Base-by-base conservation (phyloP, 2,329 filamentous ascomycete genomes). In the Colletotrichum siamense region DNA sequence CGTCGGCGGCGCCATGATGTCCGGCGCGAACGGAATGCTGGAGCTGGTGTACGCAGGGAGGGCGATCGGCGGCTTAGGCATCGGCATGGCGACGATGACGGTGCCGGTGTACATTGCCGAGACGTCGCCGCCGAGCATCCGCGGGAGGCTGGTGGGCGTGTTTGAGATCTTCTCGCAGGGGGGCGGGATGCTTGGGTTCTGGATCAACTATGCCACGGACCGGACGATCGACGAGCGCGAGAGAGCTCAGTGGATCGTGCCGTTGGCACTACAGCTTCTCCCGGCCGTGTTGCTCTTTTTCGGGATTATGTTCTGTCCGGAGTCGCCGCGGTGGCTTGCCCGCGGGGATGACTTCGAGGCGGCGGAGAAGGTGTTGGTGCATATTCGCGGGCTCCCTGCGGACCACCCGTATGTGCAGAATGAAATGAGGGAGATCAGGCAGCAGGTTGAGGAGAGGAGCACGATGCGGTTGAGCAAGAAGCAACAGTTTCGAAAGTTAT, bases 61-160 rank as follows among this genome's bases (percentile, higher is more conserved):
- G 6, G 89, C 89, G 77, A 81, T 90, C 55, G 87, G 86, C 18
- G 89, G 89, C 2, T 87, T 88, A 80, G 89, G 88, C 9, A 85
- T 91, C 52, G 89, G 89, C 8, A 79, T 88, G 10, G 83, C 89
- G 59, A 87, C 86, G 10, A 89, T 90, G 82, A 86, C 88, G 30
- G 88, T 92, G 4, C 91, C 90, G 3, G 87, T 92, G 49, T 92
- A 92, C 80, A 89, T 91, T 61, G 88, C 90, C 1, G 91, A 92
- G 80, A 89, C 88, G 79, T 88, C 90, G 0, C 88, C 90, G 77
- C 87, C 90, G 1, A 86, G 85, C 16, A 89, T 86, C 59, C 86
- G 90, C 80, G 89, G 89, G 79, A 80, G 88, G 22, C 87, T 89
- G n/a, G 87, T 89, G 28, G 88, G 88, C 30, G 81, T 89, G 9